These are phyloP conservation scores for Termitomyces sp. DNA, from an alignment of 1,284 basidiomycete genomes.

Conservation along the genomic window DNA sequence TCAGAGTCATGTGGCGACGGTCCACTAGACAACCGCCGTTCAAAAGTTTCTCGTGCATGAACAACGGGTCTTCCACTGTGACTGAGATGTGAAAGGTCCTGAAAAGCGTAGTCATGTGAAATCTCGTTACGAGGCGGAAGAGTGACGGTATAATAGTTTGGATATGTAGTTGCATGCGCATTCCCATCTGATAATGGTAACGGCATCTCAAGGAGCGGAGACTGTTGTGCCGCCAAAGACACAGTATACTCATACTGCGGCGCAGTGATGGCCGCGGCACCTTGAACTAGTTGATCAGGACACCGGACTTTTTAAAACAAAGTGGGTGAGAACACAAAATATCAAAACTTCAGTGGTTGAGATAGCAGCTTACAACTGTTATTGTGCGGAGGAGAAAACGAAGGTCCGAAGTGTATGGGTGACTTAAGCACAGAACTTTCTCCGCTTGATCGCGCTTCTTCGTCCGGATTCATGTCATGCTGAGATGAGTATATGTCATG, in stretches of 20 bases:
- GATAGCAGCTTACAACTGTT: conserved; percentile 46
- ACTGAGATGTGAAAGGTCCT: conserved; percentile 30
- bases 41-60: conserved; percentile 25
- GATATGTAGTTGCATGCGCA: conserved; percentile 31
- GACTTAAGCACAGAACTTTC: conserved; percentile 69
- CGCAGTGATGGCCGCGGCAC: conserved; percentile 38
- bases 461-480: conserved; percentile 45
- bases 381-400: conserved; percentile 40
- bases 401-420: conserved; percentile 48
- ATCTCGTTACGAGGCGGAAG: conserved; percentile 38
- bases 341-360: conserved; percentile 33
- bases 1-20: conserved; percentile 35
- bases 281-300: conserved; percentile 49
- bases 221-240: conserved; percentile 34
- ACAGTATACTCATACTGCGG: conserved; percentile 44
- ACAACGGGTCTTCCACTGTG: conserved; percentile 28
- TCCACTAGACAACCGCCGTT: conserved; percentile 43
- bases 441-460: conserved; percentile 63
- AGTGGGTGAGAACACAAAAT: conserved; percentile 30
- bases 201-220: conserved; percentile 38
- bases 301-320: conserved; percentile 63
- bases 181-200: conserved; percentile 35
- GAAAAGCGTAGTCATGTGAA: conserved; percentile 35
- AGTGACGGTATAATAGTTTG: conserved; percentile 26
- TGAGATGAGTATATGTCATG: conserved; percentile 52